phyloP scores from a whole-genome alignment of 305 asterid genomes.

The Fraxinus sp. region DNA sequence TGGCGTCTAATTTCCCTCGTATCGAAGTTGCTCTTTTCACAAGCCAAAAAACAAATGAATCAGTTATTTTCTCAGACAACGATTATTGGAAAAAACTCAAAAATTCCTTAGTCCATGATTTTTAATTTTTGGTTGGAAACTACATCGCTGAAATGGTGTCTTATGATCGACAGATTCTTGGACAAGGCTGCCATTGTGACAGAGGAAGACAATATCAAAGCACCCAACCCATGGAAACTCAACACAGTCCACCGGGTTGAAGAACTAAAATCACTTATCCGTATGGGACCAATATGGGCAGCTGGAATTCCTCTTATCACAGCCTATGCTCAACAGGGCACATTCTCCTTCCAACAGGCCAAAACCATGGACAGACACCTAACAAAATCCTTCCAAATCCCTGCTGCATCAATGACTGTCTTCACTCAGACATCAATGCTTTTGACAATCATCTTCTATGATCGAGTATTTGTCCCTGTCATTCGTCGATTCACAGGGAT shows the following conservation, averaged over 20 bases:
- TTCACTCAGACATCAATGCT: constrained; percentile 9
- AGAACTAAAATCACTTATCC: constrained; percentile 26
- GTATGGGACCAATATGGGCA: constrained; percentile 31
- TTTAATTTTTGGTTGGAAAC: not conserved
- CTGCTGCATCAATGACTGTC: constrained; percentile 30
- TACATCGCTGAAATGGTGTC: not conserved
- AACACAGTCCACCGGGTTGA: constrained; percentile 31
- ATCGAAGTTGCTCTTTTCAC: too few species aligned
- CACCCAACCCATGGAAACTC: constrained; percentile 24
- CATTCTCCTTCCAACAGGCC: constrained; percentile 27
- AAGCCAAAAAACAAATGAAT: too few species aligned
- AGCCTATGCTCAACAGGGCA: constrained; percentile 30
- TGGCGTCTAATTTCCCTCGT: too few species aligned
- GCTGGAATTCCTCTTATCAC: constrained; percentile 26
- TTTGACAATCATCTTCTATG: constrained; percentile 24
- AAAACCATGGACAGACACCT: constrained; percentile 23
- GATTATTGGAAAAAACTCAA: not conserved
- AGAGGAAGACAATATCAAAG: constrained; percentile 17
- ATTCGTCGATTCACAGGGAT: constrained; percentile 36
- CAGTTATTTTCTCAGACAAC: not conserved
- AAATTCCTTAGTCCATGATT: not conserved
- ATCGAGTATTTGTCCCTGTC: constrained; percentile 27
- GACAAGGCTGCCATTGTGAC: constrained; percentile 33
- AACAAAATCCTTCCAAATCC: constrained; percentile 27
- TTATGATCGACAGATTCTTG: constrained; percentile 20